These are phyloP conservation scores for Tinospora cordifolia DNA, from an alignment of 164 flowering plant genomes.

Conservation along the genomic window DNA sequence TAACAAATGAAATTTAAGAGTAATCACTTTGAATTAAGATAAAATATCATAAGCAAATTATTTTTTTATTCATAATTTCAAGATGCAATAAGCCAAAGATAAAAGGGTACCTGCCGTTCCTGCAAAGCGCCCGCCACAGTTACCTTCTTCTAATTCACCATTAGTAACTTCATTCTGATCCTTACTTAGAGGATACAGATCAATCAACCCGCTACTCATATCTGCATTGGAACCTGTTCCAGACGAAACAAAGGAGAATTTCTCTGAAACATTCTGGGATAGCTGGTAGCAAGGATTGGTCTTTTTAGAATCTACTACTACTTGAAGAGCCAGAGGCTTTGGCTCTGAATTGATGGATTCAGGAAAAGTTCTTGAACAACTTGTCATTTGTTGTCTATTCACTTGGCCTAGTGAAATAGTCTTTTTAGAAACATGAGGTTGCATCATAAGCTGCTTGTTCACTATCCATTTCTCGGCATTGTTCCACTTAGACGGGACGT, in stretches of 20 bases:
- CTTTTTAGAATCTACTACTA: slow-evolving; percentile 33
- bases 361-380: slow-evolving; percentile 45
- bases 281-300: slow-evolving; percentile 28
- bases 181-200: slow-evolving; percentile 35
- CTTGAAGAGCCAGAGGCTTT: slow-evolving; percentile 18
- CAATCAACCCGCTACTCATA: slow-evolving; percentile 21
- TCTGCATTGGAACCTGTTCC: slow-evolving; percentile 19
- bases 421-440: slow-evolving; percentile 37
- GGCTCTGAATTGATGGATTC: slow-evolving; percentile 41
- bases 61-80: neutral
- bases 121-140: slow-evolving; percentile 19
- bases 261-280: slow-evolving; percentile 13
- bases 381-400: slow-evolving; percentile 35
- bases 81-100: neutral
- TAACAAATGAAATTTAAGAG: neutral
- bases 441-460: slow-evolving; percentile 46
- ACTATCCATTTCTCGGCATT: slow-evolving; percentile 95
- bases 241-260: slow-evolving; percentile 24
- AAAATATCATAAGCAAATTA: too few species aligned
- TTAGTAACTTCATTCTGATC: slow-evolving; percentile 42
- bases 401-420: slow-evolving; percentile 19
- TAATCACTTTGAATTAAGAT: neutral
- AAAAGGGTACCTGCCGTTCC: slow-evolving; percentile 38
- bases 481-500: slow-evolving; percentile 88
- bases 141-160: slow-evolving; percentile 17